These are phyloP conservation scores for Westerdykella aurantiaca DNA, from an alignment of 2,329 filamentous ascomycete genomes.

Conservation along the genomic window DNA sequence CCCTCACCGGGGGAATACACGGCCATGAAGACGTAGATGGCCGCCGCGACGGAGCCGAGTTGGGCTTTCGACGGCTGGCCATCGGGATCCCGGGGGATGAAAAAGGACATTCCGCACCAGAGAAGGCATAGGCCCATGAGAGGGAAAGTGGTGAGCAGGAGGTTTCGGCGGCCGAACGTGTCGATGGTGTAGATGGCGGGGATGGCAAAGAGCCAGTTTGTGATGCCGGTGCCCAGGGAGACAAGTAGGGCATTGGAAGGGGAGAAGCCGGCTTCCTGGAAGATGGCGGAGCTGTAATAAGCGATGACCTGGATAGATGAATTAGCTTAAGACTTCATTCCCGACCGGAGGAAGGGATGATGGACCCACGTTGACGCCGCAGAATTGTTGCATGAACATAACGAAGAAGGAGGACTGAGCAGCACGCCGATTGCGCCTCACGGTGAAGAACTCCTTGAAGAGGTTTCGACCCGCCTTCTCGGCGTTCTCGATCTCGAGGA, in stretches of 20 bases:
- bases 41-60: conserved; percentile 34
- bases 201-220: conserved; percentile 44
- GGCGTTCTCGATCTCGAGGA: conserved; percentile 33
- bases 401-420: conserved; percentile 30
- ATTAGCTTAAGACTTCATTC: not conserved
- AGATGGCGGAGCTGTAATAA: conserved; percentile 19
- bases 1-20: conserved; percentile 34
- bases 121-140: conserved; percentile 40
- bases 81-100: conserved; percentile 10
- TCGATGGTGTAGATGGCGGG: conserved; percentile 44
- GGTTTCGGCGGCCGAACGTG: conserved; percentile 40
- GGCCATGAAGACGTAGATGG: conserved; percentile 49
- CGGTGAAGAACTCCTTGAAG: conserved; percentile 30
- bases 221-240: conserved; percentile 42
- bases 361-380: conserved; percentile 19
- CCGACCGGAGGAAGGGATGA: too few relatives aligned
- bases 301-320: not conserved
- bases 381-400: conserved; percentile 36
- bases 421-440: conserved; percentile 31
- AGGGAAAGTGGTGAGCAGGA: conserved; percentile 44
- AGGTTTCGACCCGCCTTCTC: conserved; percentile 29
- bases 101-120: conserved; percentile 27
- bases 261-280: conserved; percentile 31
- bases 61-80: conserved; percentile 13
- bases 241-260: conserved; percentile 32